These are phyloP conservation scores for Talaromyces amestolkiae DNA, from an alignment of 2,329 filamentous ascomycete species.

Conservation along the genomic window DNA sequence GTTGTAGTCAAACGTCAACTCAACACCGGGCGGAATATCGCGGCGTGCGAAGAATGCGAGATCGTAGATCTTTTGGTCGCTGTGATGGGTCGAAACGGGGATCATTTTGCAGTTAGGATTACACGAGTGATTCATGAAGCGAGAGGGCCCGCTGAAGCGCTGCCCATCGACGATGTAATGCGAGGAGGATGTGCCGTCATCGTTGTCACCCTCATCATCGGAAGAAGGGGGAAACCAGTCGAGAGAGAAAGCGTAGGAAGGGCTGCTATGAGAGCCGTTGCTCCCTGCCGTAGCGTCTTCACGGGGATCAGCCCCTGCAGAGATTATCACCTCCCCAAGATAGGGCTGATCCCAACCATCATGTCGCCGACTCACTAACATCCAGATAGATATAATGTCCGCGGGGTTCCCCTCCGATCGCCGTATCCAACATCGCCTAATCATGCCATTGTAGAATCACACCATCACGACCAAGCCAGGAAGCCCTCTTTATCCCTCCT, in stretches of 20 bases:
- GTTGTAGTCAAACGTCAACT: slow-evolving; percentile 51
- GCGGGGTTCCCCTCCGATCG: too few species aligned
- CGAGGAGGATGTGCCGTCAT: slow-evolving; percentile 18
- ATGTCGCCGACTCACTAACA: too few species aligned
- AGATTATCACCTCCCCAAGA: slow-evolving; percentile 45
- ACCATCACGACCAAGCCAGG: too few species aligned
- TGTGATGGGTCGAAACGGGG: slow-evolving; percentile 42
- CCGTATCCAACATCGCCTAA: too few species aligned
- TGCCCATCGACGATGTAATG: slow-evolving; percentile 45
- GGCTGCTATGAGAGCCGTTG: slow-evolving; percentile 23
- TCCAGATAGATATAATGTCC: too few species aligned
- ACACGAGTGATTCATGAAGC: slow-evolving; percentile 52
- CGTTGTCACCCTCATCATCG: slow-evolving; percentile 28
- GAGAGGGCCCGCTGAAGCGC: slow-evolving; percentile 42
- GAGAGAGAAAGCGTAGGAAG: slow-evolving; percentile 45
- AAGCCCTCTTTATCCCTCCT: too few species aligned
- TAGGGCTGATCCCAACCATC: too few species aligned
- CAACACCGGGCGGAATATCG: slow-evolving; percentile 42
- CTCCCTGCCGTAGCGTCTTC: slow-evolving; percentile 30
- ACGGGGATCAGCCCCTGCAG: slow-evolving; percentile 35
- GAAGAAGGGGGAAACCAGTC: slow-evolving; percentile 33
- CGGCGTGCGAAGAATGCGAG: slow-evolving; percentile 48
- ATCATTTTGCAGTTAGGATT: slow-evolving; percentile 48
- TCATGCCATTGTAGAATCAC: too few species aligned
- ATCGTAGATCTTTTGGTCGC: slow-evolving; percentile 43